Conservation (phyloP, 352 stramenopile genomes). For the Phytophthora agathidicida region DNA sequence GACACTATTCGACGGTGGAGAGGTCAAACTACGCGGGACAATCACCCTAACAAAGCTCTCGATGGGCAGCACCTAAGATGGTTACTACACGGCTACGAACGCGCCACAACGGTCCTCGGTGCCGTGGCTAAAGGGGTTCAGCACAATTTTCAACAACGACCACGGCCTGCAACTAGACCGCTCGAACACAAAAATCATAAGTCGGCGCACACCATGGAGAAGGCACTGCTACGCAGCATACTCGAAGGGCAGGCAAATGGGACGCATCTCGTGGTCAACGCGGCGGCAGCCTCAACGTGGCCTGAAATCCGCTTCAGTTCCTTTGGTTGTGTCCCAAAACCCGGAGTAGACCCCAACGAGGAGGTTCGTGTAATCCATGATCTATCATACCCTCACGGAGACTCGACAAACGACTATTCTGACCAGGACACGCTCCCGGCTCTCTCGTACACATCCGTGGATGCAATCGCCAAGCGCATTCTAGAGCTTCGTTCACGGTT, state of each 20-base stretch:
- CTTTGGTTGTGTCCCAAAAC: conserved; percentile 3
- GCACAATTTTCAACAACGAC: too few relatives aligned
- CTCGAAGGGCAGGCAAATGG: background rate
- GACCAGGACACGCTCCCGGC: background rate
- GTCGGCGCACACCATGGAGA: too few relatives aligned
- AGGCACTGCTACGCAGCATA: background rate
- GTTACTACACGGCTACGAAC: too few relatives aligned
- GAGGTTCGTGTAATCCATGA: conserved; percentile 3
- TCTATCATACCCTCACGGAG: background rate
- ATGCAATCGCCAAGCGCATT: background rate
- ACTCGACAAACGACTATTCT: background rate
- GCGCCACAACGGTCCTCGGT: too few relatives aligned
- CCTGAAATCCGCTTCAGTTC: conserved; percentile 1
- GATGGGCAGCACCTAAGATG: too few relatives aligned
- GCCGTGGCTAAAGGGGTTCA: too few relatives aligned
- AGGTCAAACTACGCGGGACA: too few relatives aligned
- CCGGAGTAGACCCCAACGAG: background rate
- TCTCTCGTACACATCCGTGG: background rate
- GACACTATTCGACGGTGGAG: too few relatives aligned
- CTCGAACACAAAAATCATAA: too few relatives aligned
- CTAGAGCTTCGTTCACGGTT: background rate
- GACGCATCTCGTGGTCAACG: background rate
- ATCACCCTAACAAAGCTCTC: too few relatives aligned
- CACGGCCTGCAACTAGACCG: too few relatives aligned
- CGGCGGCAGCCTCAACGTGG: background rate